Conservation (phyloP, 176 grass and related monocot genomes). For the Ampelocalamus luodianensis region DNA sequence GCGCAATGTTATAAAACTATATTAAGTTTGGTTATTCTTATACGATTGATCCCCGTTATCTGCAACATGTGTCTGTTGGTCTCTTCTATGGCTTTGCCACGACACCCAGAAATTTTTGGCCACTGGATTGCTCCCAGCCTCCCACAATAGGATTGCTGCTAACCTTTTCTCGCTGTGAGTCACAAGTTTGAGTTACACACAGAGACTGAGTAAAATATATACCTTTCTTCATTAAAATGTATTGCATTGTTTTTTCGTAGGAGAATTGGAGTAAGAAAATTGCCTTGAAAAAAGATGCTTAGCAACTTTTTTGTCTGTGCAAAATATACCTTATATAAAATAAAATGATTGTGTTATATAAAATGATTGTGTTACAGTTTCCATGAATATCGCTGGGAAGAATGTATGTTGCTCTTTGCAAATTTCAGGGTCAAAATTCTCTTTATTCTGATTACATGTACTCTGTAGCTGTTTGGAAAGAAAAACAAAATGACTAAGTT, state of each 20-base stretch:
- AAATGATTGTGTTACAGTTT: neutral
- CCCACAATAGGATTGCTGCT: neutral
- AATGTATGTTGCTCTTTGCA: neutral
- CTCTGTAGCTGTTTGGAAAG: too few relatives aligned
- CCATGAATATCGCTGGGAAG: too few relatives aligned
- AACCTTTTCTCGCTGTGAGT: neutral
- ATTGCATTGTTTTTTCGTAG: neutral
- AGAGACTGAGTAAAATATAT: neutral
- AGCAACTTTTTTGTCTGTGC: neutral
- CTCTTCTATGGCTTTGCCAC: neutral
- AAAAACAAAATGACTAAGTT: neutral
- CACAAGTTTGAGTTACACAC: neutral
- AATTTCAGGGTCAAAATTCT: neutral
- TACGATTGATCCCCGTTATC: too few relatives aligned
- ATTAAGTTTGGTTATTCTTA: too few relatives aligned
- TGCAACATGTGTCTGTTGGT: neutral
- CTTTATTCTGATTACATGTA: too few relatives aligned
- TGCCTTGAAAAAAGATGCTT: neutral
- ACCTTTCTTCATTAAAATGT: conserved; percentile 5
- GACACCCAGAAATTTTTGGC: neutral
- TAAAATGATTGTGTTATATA: neutral
- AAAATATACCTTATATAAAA: neutral
- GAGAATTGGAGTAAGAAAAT: neutral
- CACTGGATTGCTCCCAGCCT: neutral
- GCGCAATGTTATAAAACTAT: too few relatives aligned